Base-by-base conservation (phyloP, 805 yeast genomes). In the Nakazawaea anatomiae region DNA sequence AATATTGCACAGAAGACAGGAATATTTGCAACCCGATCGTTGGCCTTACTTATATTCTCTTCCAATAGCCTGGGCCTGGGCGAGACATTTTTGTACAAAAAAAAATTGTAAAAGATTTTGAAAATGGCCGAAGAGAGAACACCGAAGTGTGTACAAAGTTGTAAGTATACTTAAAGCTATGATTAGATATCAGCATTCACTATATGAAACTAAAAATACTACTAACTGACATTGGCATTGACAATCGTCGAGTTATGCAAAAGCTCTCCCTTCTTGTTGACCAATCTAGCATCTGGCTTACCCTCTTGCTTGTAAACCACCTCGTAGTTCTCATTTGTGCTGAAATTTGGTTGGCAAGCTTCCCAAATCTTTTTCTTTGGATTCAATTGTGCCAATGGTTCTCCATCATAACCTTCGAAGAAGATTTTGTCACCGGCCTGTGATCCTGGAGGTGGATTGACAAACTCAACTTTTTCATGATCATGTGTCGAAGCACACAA, bases 351-450 rank as follows among this genome's bases (percentile, higher is more conserved):
- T 77, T 94, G 99, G 57, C 87, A 75, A 48, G 91, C 79, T 78
- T 94, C 99, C 95, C 96, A 94, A 55, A 91, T 76, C 80, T 94
- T 94, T 87, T 94, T 94, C 85, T 94, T 94, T 61, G 99, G 98
- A 74, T 92, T 92, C 71, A 94, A 76, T 64, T 84, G 92, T 63
- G 88, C 81, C 71, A 90, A 95, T 58, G 99, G 98, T 50, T 80
- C 83, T 58, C 89, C 88, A 63, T 89, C 86, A 68, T 74, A 90
- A 52, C 89, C 95, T 72, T 90, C 96, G 63, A 94, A 94, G 80
- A 89, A 92, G 56, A 94, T 77, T 76, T 90, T 91, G 70, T 94
- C 99, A 70, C 99, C 99, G 10, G 99, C 83, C 72, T 89, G 79
- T 42, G 96, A 82, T 14, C 90, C 96, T 36, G 79, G 82, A 58